Percentiles rank a stretch among this genome's conserved stretches.
These are phyloP conservation scores for Aristolochia californica DNA, from an alignment of 164 flowering plant genomes.

Conservation along the genomic window DNA sequence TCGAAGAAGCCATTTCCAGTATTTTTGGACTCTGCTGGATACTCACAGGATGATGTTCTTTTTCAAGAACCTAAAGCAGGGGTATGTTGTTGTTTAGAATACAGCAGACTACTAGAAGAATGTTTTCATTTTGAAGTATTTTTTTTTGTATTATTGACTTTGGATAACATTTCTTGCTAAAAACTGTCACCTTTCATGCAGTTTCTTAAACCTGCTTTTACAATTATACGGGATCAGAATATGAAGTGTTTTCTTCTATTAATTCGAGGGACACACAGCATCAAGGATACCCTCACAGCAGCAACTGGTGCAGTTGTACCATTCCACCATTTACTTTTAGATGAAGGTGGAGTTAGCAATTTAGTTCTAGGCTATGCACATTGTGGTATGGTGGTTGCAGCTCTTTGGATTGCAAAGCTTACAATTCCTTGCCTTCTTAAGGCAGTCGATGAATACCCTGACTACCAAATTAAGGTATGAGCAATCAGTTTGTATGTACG, in stretches of 20 bases:
- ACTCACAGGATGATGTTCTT: slow-evolving; percentile 61
- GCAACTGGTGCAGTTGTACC: slow-evolving; percentile 97
- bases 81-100: slow-evolving; percentile 32
- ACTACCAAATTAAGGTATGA: slow-evolving; percentile 63
- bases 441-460: slow-evolving; percentile 60
- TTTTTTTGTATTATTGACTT: too few species aligned
- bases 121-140: too few species aligned
- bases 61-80: slow-evolving; percentile 95
- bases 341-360: slow-evolving; percentile 92
- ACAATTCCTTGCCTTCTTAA: slow-evolving; percentile 64
- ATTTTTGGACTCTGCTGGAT: slow-evolving; percentile 79
- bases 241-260: slow-evolving; percentile 68
- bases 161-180: too few species aligned
- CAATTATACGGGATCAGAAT: slow-evolving; percentile 59
- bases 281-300: slow-evolving; percentile 90
- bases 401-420: slow-evolving; percentile 94
- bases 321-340: slow-evolving; percentile 87
- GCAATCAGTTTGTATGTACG: too few species aligned
- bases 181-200: slow-evolving; percentile 24
- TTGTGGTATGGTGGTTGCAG: slow-evolving; percentile 99
- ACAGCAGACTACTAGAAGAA: too few species aligned
- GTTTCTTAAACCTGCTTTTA: slow-evolving; percentile 96
- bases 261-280: slow-evolving; percentile 97
- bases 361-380: slow-evolving; percentile 91
- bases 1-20: slow-evolving; percentile 94